A percentile compares a stretch with the other conserved stretches of the same genome.
Conservation (phyloP, 208 protist species). For the Blechomonas ayalai region DNA sequence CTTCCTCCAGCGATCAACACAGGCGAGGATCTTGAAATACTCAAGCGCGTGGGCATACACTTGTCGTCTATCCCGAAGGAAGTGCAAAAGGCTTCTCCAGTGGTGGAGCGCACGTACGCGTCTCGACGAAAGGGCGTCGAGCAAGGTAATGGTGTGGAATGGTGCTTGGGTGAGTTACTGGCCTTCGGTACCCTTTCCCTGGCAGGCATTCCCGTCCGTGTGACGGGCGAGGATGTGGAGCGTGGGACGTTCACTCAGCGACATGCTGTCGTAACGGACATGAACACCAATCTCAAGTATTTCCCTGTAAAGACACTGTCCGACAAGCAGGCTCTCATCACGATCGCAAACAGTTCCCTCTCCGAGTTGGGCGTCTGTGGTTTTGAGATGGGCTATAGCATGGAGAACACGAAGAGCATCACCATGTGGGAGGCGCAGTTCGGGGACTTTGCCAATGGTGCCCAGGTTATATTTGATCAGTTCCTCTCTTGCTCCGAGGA, state of each 20-base stretch:
- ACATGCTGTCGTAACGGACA: slow-evolving; percentile 94
- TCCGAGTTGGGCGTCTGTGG: slow-evolving; percentile 96
- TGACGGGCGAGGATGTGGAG: slow-evolving; percentile 96
- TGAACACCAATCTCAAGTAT: slow-evolving; percentile 88
- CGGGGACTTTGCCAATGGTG: slow-evolving; percentile 99
- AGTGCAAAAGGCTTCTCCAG: slow-evolving; percentile 82
- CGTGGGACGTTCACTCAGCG: slow-evolving; percentile 98
- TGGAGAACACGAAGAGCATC: slow-evolving; percentile 92
- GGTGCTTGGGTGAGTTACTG: slow-evolving; percentile 93
- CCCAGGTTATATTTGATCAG: slow-evolving; percentile 99
- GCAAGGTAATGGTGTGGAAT: slow-evolving; percentile 86
- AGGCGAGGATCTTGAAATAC: slow-evolving; percentile 51
- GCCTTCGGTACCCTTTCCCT: slow-evolving; percentile 91
- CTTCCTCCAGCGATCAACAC: slow-evolving; percentile 48
- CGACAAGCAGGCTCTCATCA: slow-evolving; percentile 78
- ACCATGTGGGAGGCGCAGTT: slow-evolving; percentile 99
- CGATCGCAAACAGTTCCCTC: slow-evolving; percentile 94
- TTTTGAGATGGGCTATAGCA: slow-evolving; percentile 96
- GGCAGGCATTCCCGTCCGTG: slow-evolving; percentile 91
- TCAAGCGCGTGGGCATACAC: slow-evolving; percentile 61
- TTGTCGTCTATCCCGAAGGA: slow-evolving; percentile 83
- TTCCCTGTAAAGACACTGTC: slow-evolving; percentile 68
- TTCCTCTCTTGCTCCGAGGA: slow-evolving; percentile 89
- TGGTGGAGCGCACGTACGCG: slow-evolving; percentile 88
- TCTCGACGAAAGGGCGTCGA: slow-evolving; percentile 82